phyloP scores from a whole-genome alignment of 139 green algal genomes.

The Chlamydomonas sp. region DNA sequence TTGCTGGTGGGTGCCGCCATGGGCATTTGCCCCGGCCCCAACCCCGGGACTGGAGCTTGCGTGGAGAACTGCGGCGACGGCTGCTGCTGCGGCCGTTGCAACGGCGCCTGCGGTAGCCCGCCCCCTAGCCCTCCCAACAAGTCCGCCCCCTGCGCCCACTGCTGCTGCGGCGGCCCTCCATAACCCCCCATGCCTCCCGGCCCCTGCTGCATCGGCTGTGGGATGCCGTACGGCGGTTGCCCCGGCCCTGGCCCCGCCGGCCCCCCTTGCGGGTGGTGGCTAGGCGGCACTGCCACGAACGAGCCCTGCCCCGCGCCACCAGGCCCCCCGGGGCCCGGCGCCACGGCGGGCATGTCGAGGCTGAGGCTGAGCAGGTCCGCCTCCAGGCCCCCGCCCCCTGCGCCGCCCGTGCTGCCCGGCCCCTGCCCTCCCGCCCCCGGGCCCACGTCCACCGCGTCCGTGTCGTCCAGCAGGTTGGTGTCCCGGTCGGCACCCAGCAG shows the following conservation, averaged over 20 bases:
- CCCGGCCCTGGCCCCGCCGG: too few relatives aligned
- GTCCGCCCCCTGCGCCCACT: neutral
- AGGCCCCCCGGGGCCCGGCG: neutral
- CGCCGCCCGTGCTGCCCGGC: neutral
- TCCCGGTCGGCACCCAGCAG: slow-evolving; percentile 49
- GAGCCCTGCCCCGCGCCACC: too few relatives aligned
- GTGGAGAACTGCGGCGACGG: neutral
- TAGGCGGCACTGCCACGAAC: too few relatives aligned
- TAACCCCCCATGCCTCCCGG: neutral
- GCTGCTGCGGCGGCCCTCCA: neutral
- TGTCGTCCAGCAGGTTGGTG: slow-evolving; percentile 64
- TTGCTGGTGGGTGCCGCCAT: neutral
- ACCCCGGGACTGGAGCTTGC: too few relatives aligned
- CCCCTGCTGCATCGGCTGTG: neutral
- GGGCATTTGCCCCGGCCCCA: too few relatives aligned
- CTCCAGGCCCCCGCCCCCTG: neutral
- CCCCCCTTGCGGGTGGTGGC: too few relatives aligned
- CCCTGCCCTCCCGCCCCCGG: slow-evolving; percentile 21
- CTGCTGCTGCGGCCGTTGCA: neutral
- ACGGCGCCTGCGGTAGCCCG: too few relatives aligned
- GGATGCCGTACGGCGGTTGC: neutral
- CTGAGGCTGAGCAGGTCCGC: slow-evolving; percentile 40
- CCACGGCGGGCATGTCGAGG: neutral
- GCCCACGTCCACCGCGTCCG: slow-evolving; percentile 52
- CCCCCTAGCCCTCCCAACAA: neutral